Evolutionary conservation across 495 filamentous ascomycete genomes (phyloP).

Genomic region (Gamarada debralockiae): DNA sequence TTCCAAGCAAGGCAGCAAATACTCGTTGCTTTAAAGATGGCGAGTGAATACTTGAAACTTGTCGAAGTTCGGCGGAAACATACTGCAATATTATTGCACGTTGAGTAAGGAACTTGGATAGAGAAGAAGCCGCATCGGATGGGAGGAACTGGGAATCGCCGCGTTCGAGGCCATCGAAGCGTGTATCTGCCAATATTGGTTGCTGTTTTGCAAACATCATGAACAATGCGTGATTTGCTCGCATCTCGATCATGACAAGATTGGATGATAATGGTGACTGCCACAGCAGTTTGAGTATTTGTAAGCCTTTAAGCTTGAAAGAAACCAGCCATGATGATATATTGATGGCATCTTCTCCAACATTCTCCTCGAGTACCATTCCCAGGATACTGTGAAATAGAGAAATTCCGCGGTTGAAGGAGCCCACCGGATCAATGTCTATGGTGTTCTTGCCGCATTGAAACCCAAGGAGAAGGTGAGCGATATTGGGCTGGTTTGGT

Average conservation of each 20-base stretch:
- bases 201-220: constrained; percentile 61
- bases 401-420: constrained; percentile 64
- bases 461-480: constrained; percentile 90
- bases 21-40: constrained; percentile 75
- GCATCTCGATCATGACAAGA: constrained; percentile 72
- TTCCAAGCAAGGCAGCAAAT: constrained; percentile 74
- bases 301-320: constrained; percentile 70
- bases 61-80: constrained; percentile 75
- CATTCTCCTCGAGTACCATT: constrained; percentile 59
- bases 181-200: constrained; percentile 55
- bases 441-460: constrained; percentile 63
- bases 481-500: constrained; percentile 71
- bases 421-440: constrained; percentile 54
- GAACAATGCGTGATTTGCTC: constrained; percentile 69
- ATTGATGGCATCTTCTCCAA: constrained; percentile 51
- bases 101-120: constrained; percentile 62
- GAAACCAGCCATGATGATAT: constrained; percentile 67
- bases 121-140: constrained; percentile 15
- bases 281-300: constrained; percentile 79
- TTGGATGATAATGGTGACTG: constrained; percentile 73
- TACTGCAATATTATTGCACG: constrained; percentile 78
- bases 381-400: constrained; percentile 78
- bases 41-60: constrained; percentile 62
- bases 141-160: constrained; percentile 26
- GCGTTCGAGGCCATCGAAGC: constrained; percentile 64